Percentiles rank a stretch among this genome's conserved stretches.
These are phyloP conservation scores for Fraxinus pennsylvanica DNA, from an alignment of 257 asterid genomes.

Conservation along the genomic window DNA sequence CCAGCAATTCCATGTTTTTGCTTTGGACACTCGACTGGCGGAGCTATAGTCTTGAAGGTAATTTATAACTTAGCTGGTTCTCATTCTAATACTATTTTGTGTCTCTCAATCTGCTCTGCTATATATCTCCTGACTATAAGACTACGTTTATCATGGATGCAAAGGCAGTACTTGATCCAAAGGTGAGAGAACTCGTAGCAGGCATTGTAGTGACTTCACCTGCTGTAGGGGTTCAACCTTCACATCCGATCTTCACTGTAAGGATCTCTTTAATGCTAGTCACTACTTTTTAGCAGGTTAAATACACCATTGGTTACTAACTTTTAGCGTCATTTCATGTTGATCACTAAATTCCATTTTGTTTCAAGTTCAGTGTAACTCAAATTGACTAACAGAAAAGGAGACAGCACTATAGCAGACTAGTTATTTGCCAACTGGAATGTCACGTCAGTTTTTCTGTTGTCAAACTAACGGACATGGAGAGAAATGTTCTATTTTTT, in stretches of 20 bases:
- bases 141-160: slow-evolving; percentile 1
- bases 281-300: background rate
- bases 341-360: no score
- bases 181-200: slow-evolving; percentile 52
- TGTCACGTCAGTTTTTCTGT: no score
- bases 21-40: slow-evolving; percentile 97
- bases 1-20: slow-evolving; percentile 75
- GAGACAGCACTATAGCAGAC: no score
- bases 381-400: no score
- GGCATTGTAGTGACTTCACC: slow-evolving; percentile 87
- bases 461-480: no score
- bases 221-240: slow-evolving; percentile 87
- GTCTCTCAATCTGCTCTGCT: background rate
- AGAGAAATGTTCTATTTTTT: no score
- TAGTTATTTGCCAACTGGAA: no score
- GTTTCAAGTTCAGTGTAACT: no score
- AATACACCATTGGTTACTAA: background rate
- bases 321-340: no score
- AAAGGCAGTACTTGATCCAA: slow-evolving; percentile 82
- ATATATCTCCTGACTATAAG: background rate
- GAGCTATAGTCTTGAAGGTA: slow-evolving; percentile 86
- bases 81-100: background rate
- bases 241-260: slow-evolving; percentile 80
- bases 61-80: background rate
- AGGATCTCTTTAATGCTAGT: slow-evolving; percentile 11